These are phyloP conservation scores for Stagonosporopsis tanaceti DNA, from an alignment of 2,329 filamentous ascomycete genomes.

Conservation along the genomic window DNA sequence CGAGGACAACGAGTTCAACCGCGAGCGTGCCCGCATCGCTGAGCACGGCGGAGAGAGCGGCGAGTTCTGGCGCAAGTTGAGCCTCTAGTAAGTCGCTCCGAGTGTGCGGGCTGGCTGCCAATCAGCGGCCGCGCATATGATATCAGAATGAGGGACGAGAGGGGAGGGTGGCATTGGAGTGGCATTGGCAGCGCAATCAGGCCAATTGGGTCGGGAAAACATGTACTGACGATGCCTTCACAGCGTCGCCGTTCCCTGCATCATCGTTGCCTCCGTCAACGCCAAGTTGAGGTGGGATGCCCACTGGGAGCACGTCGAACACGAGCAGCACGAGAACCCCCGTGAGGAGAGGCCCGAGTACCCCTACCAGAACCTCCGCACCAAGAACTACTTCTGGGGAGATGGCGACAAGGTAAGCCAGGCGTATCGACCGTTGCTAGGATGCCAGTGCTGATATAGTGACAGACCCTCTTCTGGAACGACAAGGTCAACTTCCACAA, in stretches of 20 bases:
- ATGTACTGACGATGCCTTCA: constrained; percentile 23
- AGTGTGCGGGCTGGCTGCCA: constrained; percentile 10
- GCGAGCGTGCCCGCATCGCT: constrained; percentile 89
- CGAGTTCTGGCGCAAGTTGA: constrained; percentile 95
- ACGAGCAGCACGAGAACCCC: constrained; percentile 69
- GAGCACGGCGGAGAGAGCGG: constrained; percentile 85
- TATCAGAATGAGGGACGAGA: constrained; percentile 6
- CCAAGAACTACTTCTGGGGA: constrained; percentile 95
- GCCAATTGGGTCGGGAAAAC: not conserved
- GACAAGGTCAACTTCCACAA: constrained; percentile 95
- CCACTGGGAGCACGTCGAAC: constrained; percentile 95
- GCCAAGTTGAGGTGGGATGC: constrained; percentile 91
- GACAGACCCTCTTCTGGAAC: constrained; percentile 78
- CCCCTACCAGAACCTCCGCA: constrained; percentile 96
- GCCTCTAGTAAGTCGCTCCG: constrained; percentile 79
- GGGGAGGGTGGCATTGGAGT: not conserved
- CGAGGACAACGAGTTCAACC: constrained; percentile 89
- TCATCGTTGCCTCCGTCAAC: constrained; percentile 78
- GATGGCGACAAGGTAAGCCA: constrained; percentile 86
- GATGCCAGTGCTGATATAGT: not conserved
- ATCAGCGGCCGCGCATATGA: constrained; percentile 14
- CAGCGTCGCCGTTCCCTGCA: constrained; percentile 77
- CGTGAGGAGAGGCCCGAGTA: constrained; percentile 93
- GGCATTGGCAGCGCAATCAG: constrained; percentile 10
- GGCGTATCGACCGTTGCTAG: not conserved